These are phyloP conservation scores for Striga hermonthica DNA, from an alignment of 305 asterid species.

Conservation along the genomic window DNA sequence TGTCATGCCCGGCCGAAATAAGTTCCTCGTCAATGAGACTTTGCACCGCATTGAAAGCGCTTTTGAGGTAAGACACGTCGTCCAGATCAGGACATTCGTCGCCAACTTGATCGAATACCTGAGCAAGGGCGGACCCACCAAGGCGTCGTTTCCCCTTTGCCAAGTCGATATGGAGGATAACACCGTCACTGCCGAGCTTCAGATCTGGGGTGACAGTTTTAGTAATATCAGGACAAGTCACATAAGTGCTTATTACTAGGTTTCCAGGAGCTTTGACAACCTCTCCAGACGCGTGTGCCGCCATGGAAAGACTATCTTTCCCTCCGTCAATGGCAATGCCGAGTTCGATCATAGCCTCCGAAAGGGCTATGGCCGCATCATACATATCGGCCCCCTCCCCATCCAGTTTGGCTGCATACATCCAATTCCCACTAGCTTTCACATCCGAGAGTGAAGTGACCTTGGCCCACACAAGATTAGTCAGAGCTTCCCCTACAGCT, in stretches of 20 bases:
- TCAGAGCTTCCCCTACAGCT: constrained; percentile 91
- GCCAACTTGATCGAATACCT: constrained; percentile 80
- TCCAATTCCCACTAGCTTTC: constrained; percentile 93
- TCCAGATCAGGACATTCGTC: constrained; percentile 83
- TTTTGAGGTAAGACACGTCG: constrained; percentile 69
- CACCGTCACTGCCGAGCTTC: constrained; percentile 75
- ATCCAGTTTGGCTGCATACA: constrained; percentile 84
- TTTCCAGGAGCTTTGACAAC: constrained; percentile 96
- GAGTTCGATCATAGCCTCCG: constrained; percentile 89
- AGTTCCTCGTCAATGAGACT: constrained; percentile 61
- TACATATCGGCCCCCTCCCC: constrained; percentile 96
- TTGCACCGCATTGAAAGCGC: constrained; percentile 73
- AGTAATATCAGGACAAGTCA: constrained; percentile 85
- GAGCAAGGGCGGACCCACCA: constrained; percentile 92
- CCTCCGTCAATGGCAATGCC: constrained; percentile 97
- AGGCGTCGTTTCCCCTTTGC: constrained; percentile 78
- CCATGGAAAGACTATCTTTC: constrained; percentile 95
- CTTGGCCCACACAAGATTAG: constrained; percentile 91
- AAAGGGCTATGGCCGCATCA: constrained; percentile 86
- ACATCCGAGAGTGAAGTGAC: constrained; percentile 85
- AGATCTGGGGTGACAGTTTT: constrained; percentile 91
- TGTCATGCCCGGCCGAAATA: constrained; percentile 90
- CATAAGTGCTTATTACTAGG: constrained; percentile 80
- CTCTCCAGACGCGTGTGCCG: constrained; percentile 74
- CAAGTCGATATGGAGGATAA: constrained; percentile 80